Percentiles rank a stretch among this genome's conserved stretches.
These are phyloP conservation scores for Claviceps africana DNA, from an alignment of 2,329 filamentous ascomycete species.

Conservation along the genomic window DNA sequence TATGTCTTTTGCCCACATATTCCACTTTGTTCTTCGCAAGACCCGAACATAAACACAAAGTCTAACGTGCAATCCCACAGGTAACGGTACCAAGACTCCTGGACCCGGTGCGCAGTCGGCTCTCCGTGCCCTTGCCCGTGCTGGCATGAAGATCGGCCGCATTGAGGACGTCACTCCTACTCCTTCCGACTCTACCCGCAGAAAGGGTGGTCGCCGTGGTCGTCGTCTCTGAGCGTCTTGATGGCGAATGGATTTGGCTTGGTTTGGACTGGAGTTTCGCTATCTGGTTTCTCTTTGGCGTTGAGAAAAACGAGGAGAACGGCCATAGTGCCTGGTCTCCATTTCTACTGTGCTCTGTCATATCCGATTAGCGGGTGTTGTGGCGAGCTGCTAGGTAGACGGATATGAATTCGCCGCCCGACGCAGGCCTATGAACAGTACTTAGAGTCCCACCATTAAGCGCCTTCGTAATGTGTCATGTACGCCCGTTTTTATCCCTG, in stretches of 20 bases:
- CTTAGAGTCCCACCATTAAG: conserved; percentile 15
- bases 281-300: conserved; percentile 44
- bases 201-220: conserved; percentile 99
- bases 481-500: not conserved
- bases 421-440: conserved; percentile 28
- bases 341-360: conserved; percentile 37
- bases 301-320: conserved; percentile 63
- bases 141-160: conserved; percentile 98
- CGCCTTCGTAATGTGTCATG: conserved; percentile 1
- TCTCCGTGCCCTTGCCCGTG: conserved; percentile 95
- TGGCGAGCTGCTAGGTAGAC: conserved; percentile 22
- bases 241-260: conserved; percentile 12
- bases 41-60: not conserved
- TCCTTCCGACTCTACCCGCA: conserved; percentile 96
- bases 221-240: conserved; percentile 73
- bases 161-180: conserved; percentile 99
- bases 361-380: conserved; percentile 11
- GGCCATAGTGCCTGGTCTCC: conserved; percentile 52
- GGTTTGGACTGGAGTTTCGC: conserved; percentile 24
- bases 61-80: conserved; percentile 24
- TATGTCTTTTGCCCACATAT: conserved; percentile 28
- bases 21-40: not conserved
- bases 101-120: conserved; percentile 98
- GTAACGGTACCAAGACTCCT: conserved; percentile 99
- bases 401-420: conserved; percentile 30